A percentile compares a stretch with the other conserved stretches of the same genome.
Evolutionary conservation across 2,329 filamentous ascomycete genomes (phyloP).

Genomic region (Pezicula neosporulosa): DNA sequence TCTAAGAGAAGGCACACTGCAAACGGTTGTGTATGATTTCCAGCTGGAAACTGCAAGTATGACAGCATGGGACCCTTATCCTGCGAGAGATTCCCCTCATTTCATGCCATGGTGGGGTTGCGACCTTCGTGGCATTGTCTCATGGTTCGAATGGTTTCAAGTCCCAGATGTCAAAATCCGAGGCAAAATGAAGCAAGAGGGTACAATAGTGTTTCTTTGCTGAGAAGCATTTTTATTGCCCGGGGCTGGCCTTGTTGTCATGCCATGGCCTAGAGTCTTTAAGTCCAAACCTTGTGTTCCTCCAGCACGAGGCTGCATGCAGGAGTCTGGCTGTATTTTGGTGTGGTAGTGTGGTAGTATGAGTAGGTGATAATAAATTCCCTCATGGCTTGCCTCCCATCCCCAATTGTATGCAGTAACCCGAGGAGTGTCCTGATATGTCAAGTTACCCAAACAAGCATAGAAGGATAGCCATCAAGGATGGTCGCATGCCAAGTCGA

Average conservation of each 20-base stretch:
- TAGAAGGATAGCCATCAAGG: no score
- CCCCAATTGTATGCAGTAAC: no score
- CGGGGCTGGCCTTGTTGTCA: no score
- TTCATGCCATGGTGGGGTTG: conserved; percentile 12
- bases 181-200: no score
- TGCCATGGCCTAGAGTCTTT: conserved; percentile 9
- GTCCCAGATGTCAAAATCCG: no score
- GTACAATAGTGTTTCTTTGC: no score
- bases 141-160: conserved; percentile 11
- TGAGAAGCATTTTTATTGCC: no score
- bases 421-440: no score
- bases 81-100: conserved; percentile 3
- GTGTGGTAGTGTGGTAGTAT: background rate
- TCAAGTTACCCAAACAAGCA: no score
- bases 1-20: background rate
- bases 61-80: no score
- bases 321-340: background rate
- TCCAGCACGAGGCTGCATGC: background rate
- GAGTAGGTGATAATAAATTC: background rate
- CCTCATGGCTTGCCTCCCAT: background rate
- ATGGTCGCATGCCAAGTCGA: no score
- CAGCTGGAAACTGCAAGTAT: background rate
- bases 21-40: conserved; percentile 1
- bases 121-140: conserved; percentile 8
- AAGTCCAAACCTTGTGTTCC: background rate